Evolutionary conservation across 2,329 filamentous ascomycete species (phyloP).

Genomic region (Cytospora schulzeri): DNA sequence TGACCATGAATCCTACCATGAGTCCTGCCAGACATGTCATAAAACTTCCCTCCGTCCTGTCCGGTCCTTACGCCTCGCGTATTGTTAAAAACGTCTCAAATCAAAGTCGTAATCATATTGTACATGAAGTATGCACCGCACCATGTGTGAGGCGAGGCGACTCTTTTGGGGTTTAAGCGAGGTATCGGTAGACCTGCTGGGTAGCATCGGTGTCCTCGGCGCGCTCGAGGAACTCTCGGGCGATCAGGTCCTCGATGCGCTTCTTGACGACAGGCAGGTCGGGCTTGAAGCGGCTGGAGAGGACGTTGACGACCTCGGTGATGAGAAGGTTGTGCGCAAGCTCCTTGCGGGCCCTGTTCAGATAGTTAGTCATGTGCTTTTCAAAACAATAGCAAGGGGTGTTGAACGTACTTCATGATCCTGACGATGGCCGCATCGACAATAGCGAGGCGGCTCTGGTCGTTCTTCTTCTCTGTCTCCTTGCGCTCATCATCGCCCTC

Average conservation of each 20-base stretch:
- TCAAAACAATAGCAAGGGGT: background rate
- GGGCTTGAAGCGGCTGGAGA: slow-evolving; percentile 71
- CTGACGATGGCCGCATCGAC: slow-evolving; percentile 78
- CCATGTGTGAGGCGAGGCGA: background rate
- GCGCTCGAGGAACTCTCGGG: slow-evolving; percentile 76
- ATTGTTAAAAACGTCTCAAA: slow-evolving; percentile 9
- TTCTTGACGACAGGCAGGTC: slow-evolving; percentile 79
- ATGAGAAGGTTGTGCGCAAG: slow-evolving; percentile 70
- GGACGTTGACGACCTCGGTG: slow-evolving; percentile 70
- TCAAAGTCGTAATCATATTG: slow-evolving; percentile 3
- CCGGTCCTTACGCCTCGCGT: slow-evolving; percentile 25
- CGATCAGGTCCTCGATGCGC: slow-evolving; percentile 76
- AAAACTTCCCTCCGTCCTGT: background rate
- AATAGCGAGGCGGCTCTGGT: slow-evolving; percentile 69
- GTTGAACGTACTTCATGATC: slow-evolving; percentile 77
- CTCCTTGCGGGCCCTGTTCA: slow-evolving; percentile 69
- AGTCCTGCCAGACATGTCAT: slow-evolving; percentile 12
- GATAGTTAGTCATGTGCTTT: slow-evolving; percentile 34
- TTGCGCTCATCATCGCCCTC: slow-evolving; percentile 72
- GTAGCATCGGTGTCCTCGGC: slow-evolving; percentile 66
- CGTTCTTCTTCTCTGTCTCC: slow-evolving; percentile 75
- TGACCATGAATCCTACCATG: slow-evolving; percentile 2
- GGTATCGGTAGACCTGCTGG: slow-evolving; percentile 68
- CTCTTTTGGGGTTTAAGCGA: slow-evolving; percentile 56
- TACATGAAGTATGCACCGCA: slow-evolving; percentile 3